A percentile compares a stretch with the other conserved stretches of the same genome.
Evolutionary conservation across 176 grass and related monocot genomes (phyloP).

Genomic region (Phyllostachys edulis): DNA sequence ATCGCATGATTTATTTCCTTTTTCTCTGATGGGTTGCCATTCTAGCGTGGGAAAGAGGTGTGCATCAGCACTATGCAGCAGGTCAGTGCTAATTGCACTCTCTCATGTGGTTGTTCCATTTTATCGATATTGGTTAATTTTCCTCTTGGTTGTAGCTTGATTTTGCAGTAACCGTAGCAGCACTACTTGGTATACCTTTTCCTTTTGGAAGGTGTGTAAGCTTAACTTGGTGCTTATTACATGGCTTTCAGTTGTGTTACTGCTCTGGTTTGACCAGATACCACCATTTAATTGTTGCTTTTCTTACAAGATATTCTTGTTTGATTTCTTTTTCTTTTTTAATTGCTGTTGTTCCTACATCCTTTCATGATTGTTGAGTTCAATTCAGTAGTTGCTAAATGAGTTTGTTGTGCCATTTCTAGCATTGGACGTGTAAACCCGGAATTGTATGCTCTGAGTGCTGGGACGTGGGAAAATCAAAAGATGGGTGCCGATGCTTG

Average conservation of each 20-base stretch:
- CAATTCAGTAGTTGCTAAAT: not conserved
- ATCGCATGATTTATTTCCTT: constrained; percentile 30
- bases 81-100: constrained; percentile 39
- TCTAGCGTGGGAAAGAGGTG: constrained; percentile 67
- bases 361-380: not conserved
- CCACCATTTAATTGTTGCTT: not conserved
- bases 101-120: constrained; percentile 26
- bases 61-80: constrained; percentile 88
- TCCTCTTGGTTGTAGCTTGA: constrained; percentile 69
- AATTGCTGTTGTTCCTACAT: not conserved
- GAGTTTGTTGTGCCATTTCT: constrained; percentile 31
- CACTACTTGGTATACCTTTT: constrained; percentile 95
- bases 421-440: constrained; percentile 93
- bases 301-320: not conserved
- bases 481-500: constrained; percentile 36
- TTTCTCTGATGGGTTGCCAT: constrained; percentile 39
- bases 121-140: constrained; percentile 30
- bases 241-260: constrained; percentile 25
- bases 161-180: constrained; percentile 89
- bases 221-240: constrained; percentile 30
- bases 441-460: constrained; percentile 84
- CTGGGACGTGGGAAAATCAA: constrained; percentile 63
- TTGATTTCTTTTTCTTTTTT: not conserved
- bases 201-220: constrained; percentile 87
- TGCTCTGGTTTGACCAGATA: constrained; percentile 15